A percentile compares a stretch with the other conserved stretches of the same genome.
Conservation (phyloP, 1,284 basidiomycete species). For the Cryptococcus depauperatus region DNA sequence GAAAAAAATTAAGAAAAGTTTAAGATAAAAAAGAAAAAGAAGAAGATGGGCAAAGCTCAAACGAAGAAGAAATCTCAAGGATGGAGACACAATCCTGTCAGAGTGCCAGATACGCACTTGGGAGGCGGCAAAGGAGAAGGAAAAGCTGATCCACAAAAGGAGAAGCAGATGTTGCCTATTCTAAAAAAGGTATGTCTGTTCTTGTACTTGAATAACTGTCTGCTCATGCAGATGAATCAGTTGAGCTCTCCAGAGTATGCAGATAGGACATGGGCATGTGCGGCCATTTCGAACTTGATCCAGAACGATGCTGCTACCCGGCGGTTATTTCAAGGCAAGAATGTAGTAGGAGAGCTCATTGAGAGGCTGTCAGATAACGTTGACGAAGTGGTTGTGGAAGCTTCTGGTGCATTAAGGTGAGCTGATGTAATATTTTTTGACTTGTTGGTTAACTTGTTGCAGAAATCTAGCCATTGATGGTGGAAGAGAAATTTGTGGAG, state of each 20-base stretch:
- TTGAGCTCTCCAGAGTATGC: conserved; percentile 54
- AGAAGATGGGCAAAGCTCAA: conserved; percentile 75
- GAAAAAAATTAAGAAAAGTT: no score
- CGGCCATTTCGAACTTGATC: conserved; percentile 80
- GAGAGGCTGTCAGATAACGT: conserved; percentile 71
- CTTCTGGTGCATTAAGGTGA: conserved; percentile 71
- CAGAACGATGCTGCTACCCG: conserved; percentile 80
- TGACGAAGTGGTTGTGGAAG: conserved; percentile 78
- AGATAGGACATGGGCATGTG: conserved; percentile 86
- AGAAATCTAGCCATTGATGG: conserved; percentile 92
- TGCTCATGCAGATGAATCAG: conserved; percentile 16
- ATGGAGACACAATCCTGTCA: conserved; percentile 80
- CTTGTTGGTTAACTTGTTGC: conserved; percentile 1
- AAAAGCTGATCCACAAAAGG: conserved; percentile 52
- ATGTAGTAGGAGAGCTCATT: conserved; percentile 78
- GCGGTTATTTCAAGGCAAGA: conserved; percentile 77
- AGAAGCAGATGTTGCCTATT: conserved; percentile 69
- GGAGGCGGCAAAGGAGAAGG: conserved; percentile 54
- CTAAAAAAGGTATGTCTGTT: conserved; percentile 62
- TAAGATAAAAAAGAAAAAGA: no score
- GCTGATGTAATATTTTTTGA: conserved; percentile 1
- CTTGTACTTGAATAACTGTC: neutral
- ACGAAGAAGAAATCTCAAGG: conserved; percentile 53
- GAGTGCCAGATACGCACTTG: conserved; percentile 82
- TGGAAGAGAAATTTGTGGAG: conserved; percentile 83